These are phyloP conservation scores for Gonapodya prolifera DNA, from an alignment of 192 early-diverging fungal species.

Conservation along the genomic window DNA sequence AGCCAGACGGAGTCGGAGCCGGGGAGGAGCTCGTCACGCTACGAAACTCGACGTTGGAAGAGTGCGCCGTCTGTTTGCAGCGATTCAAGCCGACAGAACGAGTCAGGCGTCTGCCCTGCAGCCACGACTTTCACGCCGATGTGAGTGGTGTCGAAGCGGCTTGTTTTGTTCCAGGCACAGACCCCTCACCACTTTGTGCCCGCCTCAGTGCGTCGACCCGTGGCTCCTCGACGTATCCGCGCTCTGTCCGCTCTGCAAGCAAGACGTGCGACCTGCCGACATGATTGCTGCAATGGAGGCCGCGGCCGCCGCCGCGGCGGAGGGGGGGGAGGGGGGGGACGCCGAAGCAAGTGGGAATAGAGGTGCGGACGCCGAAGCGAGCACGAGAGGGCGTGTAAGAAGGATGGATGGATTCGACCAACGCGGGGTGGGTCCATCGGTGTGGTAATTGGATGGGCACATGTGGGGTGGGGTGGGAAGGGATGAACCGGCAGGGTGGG, in stretches of 20 bases:
- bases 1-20: no score
- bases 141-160: neutral
- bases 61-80: neutral
- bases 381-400: no score
- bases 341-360: no score
- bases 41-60: no score
- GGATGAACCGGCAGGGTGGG: no score
- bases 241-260: slow-evolving; percentile 5
- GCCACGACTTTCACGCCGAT: neutral
- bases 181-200: neutral
- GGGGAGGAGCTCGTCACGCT: no score
- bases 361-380: no score
- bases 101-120: neutral
- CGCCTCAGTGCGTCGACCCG: slow-evolving; percentile 2
- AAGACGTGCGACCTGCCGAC: neutral
- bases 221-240: neutral
- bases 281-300: neutral
- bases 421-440: no score
- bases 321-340: neutral
- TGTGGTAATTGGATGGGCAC: no score
- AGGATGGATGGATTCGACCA: no score
- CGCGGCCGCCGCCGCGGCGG: neutral
- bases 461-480: no score
- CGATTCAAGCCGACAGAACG: neutral
- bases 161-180: neutral